These are phyloP conservation scores for Acacia crassicarpa DNA, from an alignment of 306 rosid species.

Conservation along the genomic window DNA sequence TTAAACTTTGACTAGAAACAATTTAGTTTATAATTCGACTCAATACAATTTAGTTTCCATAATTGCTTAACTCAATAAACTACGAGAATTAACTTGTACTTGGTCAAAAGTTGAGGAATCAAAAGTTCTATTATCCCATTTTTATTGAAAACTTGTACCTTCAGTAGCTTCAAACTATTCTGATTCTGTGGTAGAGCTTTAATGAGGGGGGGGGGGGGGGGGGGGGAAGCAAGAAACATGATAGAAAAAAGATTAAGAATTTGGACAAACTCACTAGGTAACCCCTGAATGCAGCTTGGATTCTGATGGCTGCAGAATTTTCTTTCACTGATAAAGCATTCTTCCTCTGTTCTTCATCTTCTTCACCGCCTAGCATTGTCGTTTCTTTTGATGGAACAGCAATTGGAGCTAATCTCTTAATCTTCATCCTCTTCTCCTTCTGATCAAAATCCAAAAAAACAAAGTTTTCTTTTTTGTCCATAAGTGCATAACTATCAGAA, in stretches of 20 bases:
- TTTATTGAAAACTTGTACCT: constrained; percentile 6
- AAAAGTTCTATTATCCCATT: not conserved
- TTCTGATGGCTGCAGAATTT: constrained; percentile 57
- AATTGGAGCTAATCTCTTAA: constrained; percentile 56
- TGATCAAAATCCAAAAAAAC: constrained; percentile 15
- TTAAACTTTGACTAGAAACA: not conserved
- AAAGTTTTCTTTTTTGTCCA: not conserved
- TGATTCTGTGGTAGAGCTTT: not conserved
- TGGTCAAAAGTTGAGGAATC: not conserved
- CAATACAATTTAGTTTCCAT: not conserved
- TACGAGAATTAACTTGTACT: too few relatives aligned
- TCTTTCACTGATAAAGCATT: constrained; percentile 56
- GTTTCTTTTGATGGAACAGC: constrained; percentile 48
- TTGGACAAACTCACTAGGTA: constrained; percentile 71
- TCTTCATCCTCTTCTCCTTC: constrained; percentile 72
- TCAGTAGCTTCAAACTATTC: not conserved
- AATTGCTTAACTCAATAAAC: not conserved
- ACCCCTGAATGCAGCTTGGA: constrained; percentile 82
- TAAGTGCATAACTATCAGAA: constrained; percentile 22
- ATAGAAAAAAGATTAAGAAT: constrained; percentile 2
- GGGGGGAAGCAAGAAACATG: not conserved
- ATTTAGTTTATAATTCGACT: not conserved
- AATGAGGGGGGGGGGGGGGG: too few relatives aligned
- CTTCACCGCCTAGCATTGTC: constrained; percentile 31
- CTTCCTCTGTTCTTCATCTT: constrained; percentile 62